A percentile compares a stretch with the other conserved stretches of the same genome.
phyloP scores from a whole-genome alignment of 805 yeast genomes.

The Wickerhamomyces strasburgensis region DNA sequence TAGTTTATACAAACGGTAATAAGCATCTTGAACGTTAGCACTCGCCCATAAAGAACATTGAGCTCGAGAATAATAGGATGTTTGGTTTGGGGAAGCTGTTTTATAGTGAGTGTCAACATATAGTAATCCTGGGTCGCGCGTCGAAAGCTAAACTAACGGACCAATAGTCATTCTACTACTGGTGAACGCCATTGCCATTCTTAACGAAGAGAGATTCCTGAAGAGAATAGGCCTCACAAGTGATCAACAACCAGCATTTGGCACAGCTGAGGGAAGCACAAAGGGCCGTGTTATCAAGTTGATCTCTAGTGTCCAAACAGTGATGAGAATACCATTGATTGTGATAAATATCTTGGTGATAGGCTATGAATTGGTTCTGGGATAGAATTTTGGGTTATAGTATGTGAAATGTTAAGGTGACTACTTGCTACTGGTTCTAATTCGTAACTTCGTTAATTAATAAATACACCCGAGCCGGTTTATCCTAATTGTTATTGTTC shows the following conservation, averaged over 20 bases:
- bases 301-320: conserved; percentile 70
- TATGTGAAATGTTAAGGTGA: no score
- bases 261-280: conserved; percentile 40
- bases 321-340: conserved; percentile 71
- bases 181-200: conserved; percentile 70
- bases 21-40: no score
- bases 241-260: conserved; percentile 37
- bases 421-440: no score
- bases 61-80: conserved; percentile 32
- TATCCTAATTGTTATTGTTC: neutral
- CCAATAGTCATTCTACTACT: conserved; percentile 39
- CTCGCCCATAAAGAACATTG: no score
- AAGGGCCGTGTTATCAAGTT: conserved; percentile 57
- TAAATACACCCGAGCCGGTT: neutral
- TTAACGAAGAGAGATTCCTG: conserved; percentile 75
- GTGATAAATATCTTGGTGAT: conserved; percentile 62
- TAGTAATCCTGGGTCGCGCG: no score
- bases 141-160: no score
- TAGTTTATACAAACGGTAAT: no score
- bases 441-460: conserved; percentile 1
- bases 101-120: conserved; percentile 41
- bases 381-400: no score
- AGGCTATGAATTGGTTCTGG: conserved; percentile 63
- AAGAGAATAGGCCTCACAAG: conserved; percentile 54
- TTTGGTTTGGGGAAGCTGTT: conserved; percentile 59